Conservation (phyloP, 108 stramenopile genomes). For the Skeletonema menzelii region DNA sequence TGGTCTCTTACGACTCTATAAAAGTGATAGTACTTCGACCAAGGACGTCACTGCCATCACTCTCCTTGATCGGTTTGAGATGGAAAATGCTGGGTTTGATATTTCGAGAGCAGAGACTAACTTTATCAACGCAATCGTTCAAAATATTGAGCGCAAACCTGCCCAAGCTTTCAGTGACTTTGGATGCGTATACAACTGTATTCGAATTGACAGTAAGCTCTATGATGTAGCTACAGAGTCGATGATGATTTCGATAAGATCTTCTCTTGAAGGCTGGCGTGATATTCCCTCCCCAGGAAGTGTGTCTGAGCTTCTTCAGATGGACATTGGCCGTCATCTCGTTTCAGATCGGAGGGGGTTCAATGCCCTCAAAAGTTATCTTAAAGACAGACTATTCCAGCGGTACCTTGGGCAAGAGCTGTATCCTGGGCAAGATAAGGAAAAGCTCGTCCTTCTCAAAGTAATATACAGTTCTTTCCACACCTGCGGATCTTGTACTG, state of each 20-base stretch:
- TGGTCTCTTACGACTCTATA: not conserved
- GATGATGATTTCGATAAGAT: not conserved
- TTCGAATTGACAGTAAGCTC: not conserved
- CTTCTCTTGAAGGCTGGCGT: not conserved
- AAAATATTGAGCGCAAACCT: not conserved
- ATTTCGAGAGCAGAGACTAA: not conserved
- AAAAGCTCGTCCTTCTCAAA: not conserved
- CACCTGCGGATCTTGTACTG: not conserved
- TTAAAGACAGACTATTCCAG: not conserved
- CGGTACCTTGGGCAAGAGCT: not conserved
- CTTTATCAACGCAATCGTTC: not conserved
- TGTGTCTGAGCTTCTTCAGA: not conserved
- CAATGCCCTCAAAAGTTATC: not conserved
- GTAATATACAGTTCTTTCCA: not conserved
- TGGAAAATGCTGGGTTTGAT: not conserved
- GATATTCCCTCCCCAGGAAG: not conserved
- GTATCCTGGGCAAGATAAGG: not conserved
- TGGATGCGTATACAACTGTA: not conserved
- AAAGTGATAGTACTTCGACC: not conserved
- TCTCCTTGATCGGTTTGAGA: constrained; percentile 2
- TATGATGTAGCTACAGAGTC: not conserved
- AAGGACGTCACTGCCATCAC: not conserved
- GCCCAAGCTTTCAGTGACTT: not conserved
- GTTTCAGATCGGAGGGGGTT: not conserved
- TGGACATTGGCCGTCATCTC: not conserved